phyloP scores from a whole-genome alignment of 805 yeast genomes.

The Blastobotrys muscicola region DNA sequence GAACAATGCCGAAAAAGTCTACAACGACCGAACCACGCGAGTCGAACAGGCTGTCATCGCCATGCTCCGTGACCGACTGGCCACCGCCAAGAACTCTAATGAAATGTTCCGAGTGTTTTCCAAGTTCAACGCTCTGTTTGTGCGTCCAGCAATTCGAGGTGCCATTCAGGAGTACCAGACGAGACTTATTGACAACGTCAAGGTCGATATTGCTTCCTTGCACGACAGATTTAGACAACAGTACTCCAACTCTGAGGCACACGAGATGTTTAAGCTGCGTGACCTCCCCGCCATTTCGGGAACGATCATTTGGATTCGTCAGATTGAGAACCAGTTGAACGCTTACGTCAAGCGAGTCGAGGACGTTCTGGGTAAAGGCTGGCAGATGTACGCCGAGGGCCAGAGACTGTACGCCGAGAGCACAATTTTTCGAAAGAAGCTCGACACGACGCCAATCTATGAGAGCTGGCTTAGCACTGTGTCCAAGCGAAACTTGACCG shows the following conservation, averaged over 20 bases:
- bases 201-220: conserved; percentile 36
- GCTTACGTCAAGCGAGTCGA: conserved; percentile 38
- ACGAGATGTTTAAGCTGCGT: conserved; percentile 30
- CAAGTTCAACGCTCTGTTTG: conserved; percentile 38
- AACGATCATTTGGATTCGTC: conserved; percentile 43
- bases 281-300: conserved; percentile 42
- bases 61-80: conserved; percentile 32
- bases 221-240: conserved; percentile 34
- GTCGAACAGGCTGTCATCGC: conserved; percentile 40
- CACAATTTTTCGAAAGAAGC: conserved; percentile 34
- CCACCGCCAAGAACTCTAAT: conserved; percentile 32
- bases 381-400: conserved; percentile 61
- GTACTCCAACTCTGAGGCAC: conserved; percentile 24
- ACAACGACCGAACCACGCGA: conserved; percentile 34
- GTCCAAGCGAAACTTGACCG: conserved; percentile 12
- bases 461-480: conserved; percentile 40
- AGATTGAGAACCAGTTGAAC: conserved; percentile 37
- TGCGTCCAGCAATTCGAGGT: conserved; percentile 45
- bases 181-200: conserved; percentile 39
- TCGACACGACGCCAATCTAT: conserved; percentile 36
- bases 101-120: conserved; percentile 47
- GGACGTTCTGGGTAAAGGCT: conserved; percentile 47
- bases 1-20: conserved; percentile 33
- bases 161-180: conserved; percentile 53
- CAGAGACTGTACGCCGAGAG: conserved; percentile 46